Conservation (phyloP, 75 land plant species). For the Pinus tabuliformis region DNA sequence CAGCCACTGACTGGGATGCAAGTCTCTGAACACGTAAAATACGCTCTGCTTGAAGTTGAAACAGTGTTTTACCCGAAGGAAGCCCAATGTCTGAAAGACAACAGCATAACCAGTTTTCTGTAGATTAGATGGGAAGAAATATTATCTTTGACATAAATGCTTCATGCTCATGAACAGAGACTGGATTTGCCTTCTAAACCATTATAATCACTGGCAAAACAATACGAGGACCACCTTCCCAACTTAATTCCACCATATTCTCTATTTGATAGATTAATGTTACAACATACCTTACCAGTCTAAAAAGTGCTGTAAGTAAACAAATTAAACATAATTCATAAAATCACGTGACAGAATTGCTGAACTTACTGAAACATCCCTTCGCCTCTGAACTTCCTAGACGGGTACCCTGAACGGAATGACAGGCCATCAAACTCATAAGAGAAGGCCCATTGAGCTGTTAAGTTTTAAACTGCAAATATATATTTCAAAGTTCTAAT, state of each 20-base stretch:
- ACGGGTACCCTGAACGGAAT: constrained; percentile 71
- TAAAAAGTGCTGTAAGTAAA: too few species aligned
- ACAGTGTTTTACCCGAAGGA: constrained; percentile 88
- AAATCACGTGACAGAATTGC: background rate
- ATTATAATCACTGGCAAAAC: background rate
- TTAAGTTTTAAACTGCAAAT: too few species aligned
- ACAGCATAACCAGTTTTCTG: background rate
- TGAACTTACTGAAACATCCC: constrained; percentile 87
- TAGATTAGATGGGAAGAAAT: background rate
- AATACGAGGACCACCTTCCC: background rate
- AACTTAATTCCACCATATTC: background rate
- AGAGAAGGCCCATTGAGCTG: background rate
- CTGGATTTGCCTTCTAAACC: background rate
- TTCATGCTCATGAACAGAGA: background rate
- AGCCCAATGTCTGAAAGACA: constrained; percentile 72
- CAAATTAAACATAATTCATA: too few species aligned
- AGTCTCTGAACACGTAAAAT: constrained; percentile 71
- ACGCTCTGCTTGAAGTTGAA: constrained; percentile 92
- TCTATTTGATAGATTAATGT: background rate
- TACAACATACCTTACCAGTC: background rate
- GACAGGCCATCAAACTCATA: background rate
- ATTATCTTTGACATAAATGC: background rate
- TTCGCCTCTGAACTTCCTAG: constrained; percentile 91
- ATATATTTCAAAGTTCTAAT: too few species aligned
- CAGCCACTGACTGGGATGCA: constrained; percentile 58